These are phyloP conservation scores for Parastagonospora avenae DNA, from an alignment of 2,329 filamentous ascomycete genomes.

Conservation along the genomic window DNA sequence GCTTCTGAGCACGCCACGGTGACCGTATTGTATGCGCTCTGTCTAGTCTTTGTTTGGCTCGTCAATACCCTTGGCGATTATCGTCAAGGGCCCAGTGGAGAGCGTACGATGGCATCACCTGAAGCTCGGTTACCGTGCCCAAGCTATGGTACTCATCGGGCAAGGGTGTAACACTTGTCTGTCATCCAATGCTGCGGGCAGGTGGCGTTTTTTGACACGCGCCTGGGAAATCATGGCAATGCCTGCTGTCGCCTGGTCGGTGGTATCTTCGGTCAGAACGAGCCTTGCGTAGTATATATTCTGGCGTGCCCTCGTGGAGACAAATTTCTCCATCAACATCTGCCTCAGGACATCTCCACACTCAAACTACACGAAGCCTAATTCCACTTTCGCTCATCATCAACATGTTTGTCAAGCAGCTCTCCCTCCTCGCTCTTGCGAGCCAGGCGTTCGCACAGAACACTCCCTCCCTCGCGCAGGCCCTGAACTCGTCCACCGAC, in stretches of 20 bases:
- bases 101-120: conserved; percentile 16
- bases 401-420: conserved; percentile 48
- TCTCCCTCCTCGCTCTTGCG: conserved; percentile 45
- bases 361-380: conserved; percentile 1
- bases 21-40: conserved; percentile 9
- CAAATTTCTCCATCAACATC: background rate
- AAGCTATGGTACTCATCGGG: conserved; percentile 18
- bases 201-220: conserved; percentile 8
- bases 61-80: conserved; percentile 23
- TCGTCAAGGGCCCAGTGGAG: conserved; percentile 21
- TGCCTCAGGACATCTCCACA: conserved; percentile 1
- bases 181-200: conserved; percentile 7
- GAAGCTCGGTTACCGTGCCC: conserved; percentile 18
- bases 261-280: background rate
- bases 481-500: conserved; percentile 23
- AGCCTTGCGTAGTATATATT: conserved; percentile 19
- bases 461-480: conserved; percentile 20
- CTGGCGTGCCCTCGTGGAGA: conserved; percentile 11
- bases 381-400: background rate
- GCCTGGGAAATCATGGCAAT: conserved; percentile 17
- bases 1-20: conserved; percentile 20
- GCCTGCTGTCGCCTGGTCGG: background rate
- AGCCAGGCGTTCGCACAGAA: conserved; percentile 40
- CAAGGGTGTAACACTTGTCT: conserved; percentile 1
- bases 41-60: conserved; percentile 23